Conservation (phyloP, 2,329 filamentous ascomycete species). For the Emmonsia crescens region DNA sequence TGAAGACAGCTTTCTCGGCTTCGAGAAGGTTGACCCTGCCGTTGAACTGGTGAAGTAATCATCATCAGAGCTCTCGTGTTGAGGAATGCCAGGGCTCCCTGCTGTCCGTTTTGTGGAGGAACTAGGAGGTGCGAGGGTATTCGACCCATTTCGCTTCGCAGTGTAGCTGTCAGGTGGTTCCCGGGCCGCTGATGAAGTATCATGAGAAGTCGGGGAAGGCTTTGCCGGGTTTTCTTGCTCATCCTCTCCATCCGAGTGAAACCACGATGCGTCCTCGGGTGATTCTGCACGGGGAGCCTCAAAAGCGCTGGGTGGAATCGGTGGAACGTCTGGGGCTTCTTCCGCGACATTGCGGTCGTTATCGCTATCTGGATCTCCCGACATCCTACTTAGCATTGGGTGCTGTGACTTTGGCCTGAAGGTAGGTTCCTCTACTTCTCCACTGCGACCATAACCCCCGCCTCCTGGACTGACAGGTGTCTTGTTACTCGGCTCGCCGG, state of each 20-base stretch:
- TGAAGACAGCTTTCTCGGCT: slow-evolving; percentile 65
- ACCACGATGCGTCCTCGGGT: slow-evolving; percentile 18
- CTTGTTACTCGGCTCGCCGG: slow-evolving; percentile 39
- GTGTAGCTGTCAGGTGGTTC: slow-evolving; percentile 28
- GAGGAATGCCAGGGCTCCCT: slow-evolving; percentile 49
- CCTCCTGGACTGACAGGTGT: slow-evolving; percentile 29
- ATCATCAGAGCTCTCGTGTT: slow-evolving; percentile 55
- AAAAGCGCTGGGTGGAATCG: slow-evolving; percentile 13
- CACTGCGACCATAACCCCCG: slow-evolving; percentile 20
- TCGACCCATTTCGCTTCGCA: slow-evolving; percentile 28
- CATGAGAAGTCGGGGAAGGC: slow-evolving; percentile 14
- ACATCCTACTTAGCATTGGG: slow-evolving; percentile 58
- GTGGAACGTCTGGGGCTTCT: slow-evolving; percentile 8
- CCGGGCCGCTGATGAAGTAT: slow-evolving; percentile 16
- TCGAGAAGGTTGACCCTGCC: slow-evolving; percentile 51
- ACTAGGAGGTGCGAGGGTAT: slow-evolving; percentile 36
- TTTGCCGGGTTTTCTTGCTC: slow-evolving; percentile 8
- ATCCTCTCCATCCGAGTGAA: slow-evolving; percentile 8
- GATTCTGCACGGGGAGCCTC: slow-evolving; percentile 23
- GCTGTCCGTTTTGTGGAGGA: slow-evolving; percentile 34
- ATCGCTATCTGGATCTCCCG: slow-evolving; percentile 32
- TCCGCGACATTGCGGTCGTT: slow-evolving; percentile 14
- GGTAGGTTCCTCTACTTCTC: slow-evolving; percentile 34
- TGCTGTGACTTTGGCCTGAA: slow-evolving; percentile 62
- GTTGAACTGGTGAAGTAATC: slow-evolving; percentile 56